These are phyloP conservation scores for Xerocomus nothofagi DNA, from an alignment of 1,284 basidiomycete genomes.

Conservation along the genomic window DNA sequence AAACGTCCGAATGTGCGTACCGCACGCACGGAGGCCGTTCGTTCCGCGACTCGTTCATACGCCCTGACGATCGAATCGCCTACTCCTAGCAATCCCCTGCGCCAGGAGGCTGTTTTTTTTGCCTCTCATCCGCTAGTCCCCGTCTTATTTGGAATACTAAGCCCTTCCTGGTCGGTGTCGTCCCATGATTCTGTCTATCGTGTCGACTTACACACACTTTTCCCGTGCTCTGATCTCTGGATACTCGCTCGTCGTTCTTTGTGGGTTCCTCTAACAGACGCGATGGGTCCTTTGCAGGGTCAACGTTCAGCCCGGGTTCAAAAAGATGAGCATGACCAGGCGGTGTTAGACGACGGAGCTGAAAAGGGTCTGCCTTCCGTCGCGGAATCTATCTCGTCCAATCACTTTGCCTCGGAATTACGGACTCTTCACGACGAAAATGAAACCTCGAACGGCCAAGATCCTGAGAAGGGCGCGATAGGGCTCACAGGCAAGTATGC, in stretches of 20 bases:
- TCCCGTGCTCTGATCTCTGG: neutral
- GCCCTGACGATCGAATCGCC: neutral
- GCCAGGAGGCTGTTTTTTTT: too few relatives aligned
- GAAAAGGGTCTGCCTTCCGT: neutral
- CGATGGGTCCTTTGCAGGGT: conserved; percentile 3
- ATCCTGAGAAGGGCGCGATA: conserved; percentile 14
- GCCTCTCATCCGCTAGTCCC: neutral
- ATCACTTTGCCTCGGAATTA: neutral
- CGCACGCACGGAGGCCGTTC: neutral
- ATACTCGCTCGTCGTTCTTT: neutral
- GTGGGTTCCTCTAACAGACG: neutral
- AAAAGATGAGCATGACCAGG: neutral
- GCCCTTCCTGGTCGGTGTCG: neutral
- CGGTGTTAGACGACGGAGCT: neutral
- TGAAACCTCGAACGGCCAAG: neutral
- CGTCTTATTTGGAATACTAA: neutral
- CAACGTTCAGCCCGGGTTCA: neutral
- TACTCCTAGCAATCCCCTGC: neutral
- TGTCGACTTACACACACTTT: neutral
- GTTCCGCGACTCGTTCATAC: conserved; percentile 1
- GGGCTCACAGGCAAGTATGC: conserved; percentile 11
- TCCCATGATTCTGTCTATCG: neutral
- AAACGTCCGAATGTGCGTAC: neutral
- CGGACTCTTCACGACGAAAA: conserved; percentile 10
- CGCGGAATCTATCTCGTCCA: neutral